Evolutionary conservation across 1,284 basidiomycete genomes (phyloP).

Genomic region (Sphagnurus paluster): DNA sequence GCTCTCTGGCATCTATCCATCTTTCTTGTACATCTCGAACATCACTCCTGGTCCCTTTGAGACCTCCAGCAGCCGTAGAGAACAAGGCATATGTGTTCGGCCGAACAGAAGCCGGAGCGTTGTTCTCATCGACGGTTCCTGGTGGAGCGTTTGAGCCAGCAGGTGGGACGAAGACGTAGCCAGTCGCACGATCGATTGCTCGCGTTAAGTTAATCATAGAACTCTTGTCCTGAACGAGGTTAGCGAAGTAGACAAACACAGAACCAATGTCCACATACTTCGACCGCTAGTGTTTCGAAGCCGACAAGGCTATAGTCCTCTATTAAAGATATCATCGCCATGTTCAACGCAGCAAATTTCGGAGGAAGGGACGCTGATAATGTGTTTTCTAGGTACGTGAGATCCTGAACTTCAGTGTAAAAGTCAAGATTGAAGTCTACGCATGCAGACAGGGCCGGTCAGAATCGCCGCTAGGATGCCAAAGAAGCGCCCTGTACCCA

Average conservation of each 20-base stretch:
- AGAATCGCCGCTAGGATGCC: constrained; percentile 8
- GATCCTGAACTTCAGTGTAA: constrained; percentile 97
- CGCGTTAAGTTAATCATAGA: constrained; percentile 89
- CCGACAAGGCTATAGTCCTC: constrained; percentile 95
- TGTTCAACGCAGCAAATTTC: constrained; percentile 79
- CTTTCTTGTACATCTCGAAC: constrained; percentile 85
- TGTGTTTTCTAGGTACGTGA: constrained; percentile 83
- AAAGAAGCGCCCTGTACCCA: constrained; percentile 55
- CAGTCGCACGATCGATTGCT: constrained; percentile 85
- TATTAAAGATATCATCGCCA: constrained; percentile 87
- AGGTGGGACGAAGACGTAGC: constrained; percentile 81
- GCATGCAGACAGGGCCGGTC: constrained; percentile 8
- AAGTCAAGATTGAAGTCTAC: constrained; percentile 96
- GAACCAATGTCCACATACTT: constrained; percentile 45
- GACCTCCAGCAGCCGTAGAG: constrained; percentile 59
- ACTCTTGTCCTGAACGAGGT: constrained; percentile 71
- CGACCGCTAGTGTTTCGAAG: constrained; percentile 96
- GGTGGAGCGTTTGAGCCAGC: constrained; percentile 48
- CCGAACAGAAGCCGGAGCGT: constrained; percentile 44
- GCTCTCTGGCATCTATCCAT: constrained; percentile 79
- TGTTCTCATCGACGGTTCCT: constrained; percentile 45
- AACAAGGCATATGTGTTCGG: constrained; percentile 71
- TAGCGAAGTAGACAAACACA: background rate
- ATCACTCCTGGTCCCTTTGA: constrained; percentile 57
- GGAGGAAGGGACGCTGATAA: constrained; percentile 66